These are phyloP conservation scores for Fraxinus excelsior DNA, from an alignment of 257 asterid genomes.

Conservation along the genomic window DNA sequence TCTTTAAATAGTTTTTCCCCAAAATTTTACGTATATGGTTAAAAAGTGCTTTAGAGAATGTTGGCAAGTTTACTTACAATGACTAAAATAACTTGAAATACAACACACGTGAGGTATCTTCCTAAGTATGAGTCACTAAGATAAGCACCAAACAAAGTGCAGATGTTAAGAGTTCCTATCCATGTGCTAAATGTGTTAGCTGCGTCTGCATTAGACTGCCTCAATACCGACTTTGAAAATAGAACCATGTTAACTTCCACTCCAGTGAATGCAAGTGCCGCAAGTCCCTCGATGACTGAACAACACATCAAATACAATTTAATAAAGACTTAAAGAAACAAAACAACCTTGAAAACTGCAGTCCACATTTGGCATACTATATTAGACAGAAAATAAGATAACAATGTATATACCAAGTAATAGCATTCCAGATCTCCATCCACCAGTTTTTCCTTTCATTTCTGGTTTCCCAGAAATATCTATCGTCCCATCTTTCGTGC, in stretches of 20 bases:
- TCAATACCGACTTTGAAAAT: constrained; percentile 64
- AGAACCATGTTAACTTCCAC: constrained; percentile 88
- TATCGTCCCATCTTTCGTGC: constrained; percentile 64
- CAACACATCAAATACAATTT: constrained; percentile 12
- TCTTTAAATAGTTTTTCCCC: background rate
- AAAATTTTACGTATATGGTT: background rate
- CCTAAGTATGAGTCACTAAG: constrained; percentile 85
- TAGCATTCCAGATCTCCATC: constrained; percentile 76
- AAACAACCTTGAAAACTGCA: constrained; percentile 7
- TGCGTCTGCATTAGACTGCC: constrained; percentile 79
- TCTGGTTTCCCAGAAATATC: constrained; percentile 65
- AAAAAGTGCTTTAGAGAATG: background rate
- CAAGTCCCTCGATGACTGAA: constrained; percentile 75
- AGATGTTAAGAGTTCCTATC: constrained; percentile 83
- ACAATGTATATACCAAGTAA: constrained; percentile 50
- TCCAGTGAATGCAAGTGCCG: constrained; percentile 78
- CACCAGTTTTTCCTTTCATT: constrained; percentile 60
- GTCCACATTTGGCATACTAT: background rate
- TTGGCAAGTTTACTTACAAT: constrained; percentile 50
- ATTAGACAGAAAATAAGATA: background rate
- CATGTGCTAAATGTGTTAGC: constrained; percentile 69
- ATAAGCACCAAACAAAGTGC: constrained; percentile 76
- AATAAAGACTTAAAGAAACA: background rate
- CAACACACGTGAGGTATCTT: constrained; percentile 69
- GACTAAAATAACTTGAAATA: constrained; percentile 63